A percentile compares a stretch with the other conserved stretches of the same genome.
Conservation (phyloP, 306 rosid genomes). For the Casuarina glauca region DNA sequence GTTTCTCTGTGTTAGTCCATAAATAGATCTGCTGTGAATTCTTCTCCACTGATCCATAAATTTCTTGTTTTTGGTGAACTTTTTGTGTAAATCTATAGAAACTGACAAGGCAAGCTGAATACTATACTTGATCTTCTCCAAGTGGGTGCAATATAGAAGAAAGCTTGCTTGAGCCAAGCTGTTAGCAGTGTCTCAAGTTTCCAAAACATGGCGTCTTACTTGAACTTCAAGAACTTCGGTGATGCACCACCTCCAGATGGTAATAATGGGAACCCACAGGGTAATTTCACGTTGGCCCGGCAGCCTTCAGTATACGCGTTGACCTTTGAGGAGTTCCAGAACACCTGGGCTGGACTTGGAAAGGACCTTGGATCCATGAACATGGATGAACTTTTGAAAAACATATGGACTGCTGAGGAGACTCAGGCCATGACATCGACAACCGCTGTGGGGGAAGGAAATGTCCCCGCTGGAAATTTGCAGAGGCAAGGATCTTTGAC, state of each 20-base stretch:
- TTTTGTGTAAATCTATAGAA: conserved; percentile 31
- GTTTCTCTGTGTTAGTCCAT: conserved; percentile 5
- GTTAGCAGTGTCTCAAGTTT: conserved; percentile 33
- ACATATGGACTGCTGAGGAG: conserved; percentile 91
- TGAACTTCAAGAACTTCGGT: conserved; percentile 66
- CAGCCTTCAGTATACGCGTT: conserved; percentile 79
- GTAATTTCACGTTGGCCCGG: conserved; percentile 45
- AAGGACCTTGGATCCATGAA: conserved; percentile 97
- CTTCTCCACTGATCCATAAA: conserved; percentile 2
- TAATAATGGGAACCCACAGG: conserved; percentile 39
- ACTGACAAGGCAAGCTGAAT: conserved; percentile 34
- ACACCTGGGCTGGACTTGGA: conserved; percentile 66
- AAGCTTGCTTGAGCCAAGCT: conserved; percentile 37
- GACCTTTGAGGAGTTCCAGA: conserved; percentile 92
- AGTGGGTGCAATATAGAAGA: conserved; percentile 38
- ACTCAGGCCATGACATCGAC: conserved; percentile 53
- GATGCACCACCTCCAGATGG: conserved; percentile 48
- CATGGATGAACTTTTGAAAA: conserved; percentile 95
- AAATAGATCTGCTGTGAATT: conserved; percentile 9
- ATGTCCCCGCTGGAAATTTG: conserved; percentile 42
- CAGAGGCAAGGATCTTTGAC: conserved; percentile 94
- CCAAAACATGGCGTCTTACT: conserved; percentile 51
- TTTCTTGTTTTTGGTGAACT: conserved; percentile 10
- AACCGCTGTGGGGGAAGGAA: conserved; percentile 34
- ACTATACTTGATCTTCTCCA: conserved; percentile 30